Conservation (phyloP, 768 basidiomycete genomes). For the Thelephora ganbajun region DNA sequence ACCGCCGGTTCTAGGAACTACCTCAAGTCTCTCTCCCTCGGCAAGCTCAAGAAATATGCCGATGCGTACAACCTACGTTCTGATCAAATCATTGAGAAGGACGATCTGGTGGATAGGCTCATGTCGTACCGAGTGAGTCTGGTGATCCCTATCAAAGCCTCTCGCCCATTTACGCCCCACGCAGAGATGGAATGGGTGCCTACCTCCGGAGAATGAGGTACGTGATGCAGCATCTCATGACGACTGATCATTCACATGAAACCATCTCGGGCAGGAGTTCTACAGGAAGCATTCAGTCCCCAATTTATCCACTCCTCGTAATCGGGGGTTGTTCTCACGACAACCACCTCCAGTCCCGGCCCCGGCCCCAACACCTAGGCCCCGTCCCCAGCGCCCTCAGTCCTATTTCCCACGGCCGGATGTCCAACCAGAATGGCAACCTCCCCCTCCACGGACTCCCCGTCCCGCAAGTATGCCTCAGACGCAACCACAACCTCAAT, state of each 20-base stretch:
- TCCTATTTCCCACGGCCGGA: neutral
- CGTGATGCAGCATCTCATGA: neutral
- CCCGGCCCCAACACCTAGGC: slow-evolving; percentile 22
- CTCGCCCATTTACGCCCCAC: neutral
- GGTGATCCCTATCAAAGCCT: neutral
- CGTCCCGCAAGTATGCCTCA: slow-evolving; percentile 27
- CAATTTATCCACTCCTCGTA: slow-evolving; percentile 16
- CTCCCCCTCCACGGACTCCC: slow-evolving; percentile 14
- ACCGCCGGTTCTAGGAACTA: slow-evolving; percentile 51
- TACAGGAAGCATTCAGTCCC: slow-evolving; percentile 57
- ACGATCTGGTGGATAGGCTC: slow-evolving; percentile 60
- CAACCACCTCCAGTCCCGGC: slow-evolving; percentile 15
- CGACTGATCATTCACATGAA: neutral
- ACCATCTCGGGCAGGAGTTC: slow-evolving; percentile 26
- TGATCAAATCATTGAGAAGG: slow-evolving; percentile 58
- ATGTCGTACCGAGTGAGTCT: slow-evolving; percentile 32
- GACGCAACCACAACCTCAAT: slow-evolving; percentile 13
- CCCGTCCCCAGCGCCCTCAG: slow-evolving; percentile 12
- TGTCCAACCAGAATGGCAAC: slow-evolving; percentile 4
- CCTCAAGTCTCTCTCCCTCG: slow-evolving; percentile 39
- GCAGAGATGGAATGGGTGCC: slow-evolving; percentile 48
- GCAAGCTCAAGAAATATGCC: slow-evolving; percentile 56
- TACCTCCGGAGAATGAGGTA: slow-evolving; percentile 47
- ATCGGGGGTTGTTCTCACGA: slow-evolving; percentile 33
- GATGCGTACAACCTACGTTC: slow-evolving; percentile 54